A percentile compares a stretch with the other conserved stretches of the same genome.
phyloP scores from a whole-genome alignment of 2,329 filamentous ascomycete species.

The Lachnellula hyalina region DNA sequence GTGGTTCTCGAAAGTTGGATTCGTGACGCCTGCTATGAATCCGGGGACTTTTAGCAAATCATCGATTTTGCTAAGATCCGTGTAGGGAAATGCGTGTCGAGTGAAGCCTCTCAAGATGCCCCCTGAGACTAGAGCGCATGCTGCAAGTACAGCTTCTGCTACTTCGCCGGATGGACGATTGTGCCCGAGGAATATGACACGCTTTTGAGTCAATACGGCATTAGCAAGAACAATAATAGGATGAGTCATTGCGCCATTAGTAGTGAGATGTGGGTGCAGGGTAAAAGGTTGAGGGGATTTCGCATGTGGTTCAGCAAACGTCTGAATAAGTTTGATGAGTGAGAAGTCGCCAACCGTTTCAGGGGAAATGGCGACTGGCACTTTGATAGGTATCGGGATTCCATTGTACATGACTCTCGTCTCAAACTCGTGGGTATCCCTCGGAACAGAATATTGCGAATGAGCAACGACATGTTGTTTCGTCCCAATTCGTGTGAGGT shows the following conservation, averaged over 20 bases:
- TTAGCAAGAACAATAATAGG: constrained; percentile 94
- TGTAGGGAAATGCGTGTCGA: constrained; percentile 94
- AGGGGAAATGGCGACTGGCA: constrained; percentile 86
- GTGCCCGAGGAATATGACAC: constrained; percentile 91
- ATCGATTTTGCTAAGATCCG: constrained; percentile 95
- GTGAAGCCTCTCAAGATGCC: constrained; percentile 92
- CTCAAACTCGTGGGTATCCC: constrained; percentile 97
- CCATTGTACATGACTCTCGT: constrained; percentile 93
- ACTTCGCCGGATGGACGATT: constrained; percentile 94
- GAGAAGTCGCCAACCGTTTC: constrained; percentile 98
- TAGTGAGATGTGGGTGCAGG: constrained; percentile 87
- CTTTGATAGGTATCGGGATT: constrained; percentile 93
- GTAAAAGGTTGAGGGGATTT: constrained; percentile 79
- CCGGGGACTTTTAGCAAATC: constrained; percentile 93
- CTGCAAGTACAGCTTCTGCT: constrained; percentile 95
- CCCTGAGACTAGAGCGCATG: constrained; percentile 87
- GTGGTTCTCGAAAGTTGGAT: constrained; percentile 91
- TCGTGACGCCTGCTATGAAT: constrained; percentile 96
- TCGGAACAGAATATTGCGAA: constrained; percentile 68
- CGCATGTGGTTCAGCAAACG: constrained; percentile 79
- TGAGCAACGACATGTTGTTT: constrained; percentile 58
- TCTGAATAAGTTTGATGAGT: constrained; percentile 93
- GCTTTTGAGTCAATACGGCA: constrained; percentile 90
- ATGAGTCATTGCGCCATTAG: constrained; percentile 82
- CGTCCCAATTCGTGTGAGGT: constrained; percentile 50